Evolutionary conservation across 495 filamentous ascomycete genomes (phyloP).

Genomic region (Amniculicola lignicola): DNA sequence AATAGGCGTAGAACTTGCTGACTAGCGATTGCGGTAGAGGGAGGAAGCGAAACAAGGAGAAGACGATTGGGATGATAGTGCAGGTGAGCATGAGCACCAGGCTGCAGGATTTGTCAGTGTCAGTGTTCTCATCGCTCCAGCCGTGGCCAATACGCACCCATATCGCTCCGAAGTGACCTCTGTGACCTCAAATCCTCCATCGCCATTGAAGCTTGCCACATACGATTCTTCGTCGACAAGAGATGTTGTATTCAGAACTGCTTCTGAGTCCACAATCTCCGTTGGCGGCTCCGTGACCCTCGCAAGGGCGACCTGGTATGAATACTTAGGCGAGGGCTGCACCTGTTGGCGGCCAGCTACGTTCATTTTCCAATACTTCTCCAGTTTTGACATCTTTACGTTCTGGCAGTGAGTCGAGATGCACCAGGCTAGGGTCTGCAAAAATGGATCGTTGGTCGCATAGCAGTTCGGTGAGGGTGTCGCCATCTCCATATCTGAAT

Average conservation of each 20-base stretch:
- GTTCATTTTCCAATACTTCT: not conserved
- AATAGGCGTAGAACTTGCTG: constrained; percentile 4
- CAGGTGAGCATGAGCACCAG: not conserved
- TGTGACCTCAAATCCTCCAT: not conserved
- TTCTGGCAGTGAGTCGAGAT: not conserved
- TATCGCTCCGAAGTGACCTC: not conserved
- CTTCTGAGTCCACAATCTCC: not conserved
- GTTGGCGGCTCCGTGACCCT: not conserved
- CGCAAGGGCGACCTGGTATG: not conserved
- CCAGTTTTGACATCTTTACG: not conserved
- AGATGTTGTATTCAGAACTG: not conserved
- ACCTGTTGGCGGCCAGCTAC: not conserved
- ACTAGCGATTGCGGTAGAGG: not conserved
- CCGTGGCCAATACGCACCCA: not conserved
- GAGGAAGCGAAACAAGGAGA: not conserved
- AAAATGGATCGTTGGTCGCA: constrained; percentile 2
- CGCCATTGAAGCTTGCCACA: not conserved
- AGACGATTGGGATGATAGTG: not conserved
- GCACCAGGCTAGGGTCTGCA: constrained; percentile 2
- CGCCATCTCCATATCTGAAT: not conserved
- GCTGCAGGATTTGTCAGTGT: not conserved
- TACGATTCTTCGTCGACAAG: not conserved
- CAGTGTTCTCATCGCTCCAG: not conserved
- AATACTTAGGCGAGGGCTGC: not conserved
- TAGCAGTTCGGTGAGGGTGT: not conserved